phyloP scores from a whole-genome alignment of 2,329 filamentous ascomycete species.

The Fusarium abutilonis region DNA sequence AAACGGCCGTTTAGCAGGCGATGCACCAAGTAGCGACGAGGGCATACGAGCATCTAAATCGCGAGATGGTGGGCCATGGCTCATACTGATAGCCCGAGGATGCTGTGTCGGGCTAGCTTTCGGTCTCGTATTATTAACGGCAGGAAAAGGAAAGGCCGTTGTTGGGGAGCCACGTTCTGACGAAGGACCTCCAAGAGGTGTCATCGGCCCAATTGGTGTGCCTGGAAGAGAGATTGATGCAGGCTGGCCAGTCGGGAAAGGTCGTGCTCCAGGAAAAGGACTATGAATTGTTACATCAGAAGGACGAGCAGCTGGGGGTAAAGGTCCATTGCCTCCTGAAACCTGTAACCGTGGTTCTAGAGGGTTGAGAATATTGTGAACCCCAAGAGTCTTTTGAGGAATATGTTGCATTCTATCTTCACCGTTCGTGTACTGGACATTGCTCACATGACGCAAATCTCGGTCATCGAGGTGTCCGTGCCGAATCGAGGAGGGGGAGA shows the following conservation, averaged over 20 bases:
- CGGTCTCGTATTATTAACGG: slow-evolving; percentile 45
- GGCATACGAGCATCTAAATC: slow-evolving; percentile 42
- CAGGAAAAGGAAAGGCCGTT: slow-evolving; percentile 47
- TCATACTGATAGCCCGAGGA: slow-evolving; percentile 46
- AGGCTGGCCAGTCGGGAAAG: slow-evolving; percentile 44
- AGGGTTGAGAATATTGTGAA: slow-evolving; percentile 54
- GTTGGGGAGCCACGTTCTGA: slow-evolving; percentile 50
- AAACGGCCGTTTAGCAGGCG: slow-evolving; percentile 49
- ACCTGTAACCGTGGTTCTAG: slow-evolving; percentile 44
- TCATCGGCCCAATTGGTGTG: slow-evolving; percentile 46
- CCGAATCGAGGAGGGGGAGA: slow-evolving; percentile 41
- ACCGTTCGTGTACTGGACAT: slow-evolving; percentile 38
- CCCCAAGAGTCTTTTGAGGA: slow-evolving; percentile 46
- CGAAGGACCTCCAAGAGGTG: slow-evolving; percentile 44
- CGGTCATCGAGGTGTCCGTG: slow-evolving; percentile 35
- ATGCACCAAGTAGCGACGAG: slow-evolving; percentile 34
- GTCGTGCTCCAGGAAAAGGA: slow-evolving; percentile 38
- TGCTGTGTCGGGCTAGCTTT: slow-evolving; percentile 48
- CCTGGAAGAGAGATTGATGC: slow-evolving; percentile 49
- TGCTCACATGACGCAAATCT: slow-evolving; percentile 38
- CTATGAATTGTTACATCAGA: slow-evolving; percentile 37
- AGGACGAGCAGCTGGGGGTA: slow-evolving; percentile 25
- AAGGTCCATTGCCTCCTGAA: slow-evolving; percentile 27
- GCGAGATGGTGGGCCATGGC: slow-evolving; percentile 38
- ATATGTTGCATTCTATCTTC: slow-evolving; percentile 42